Conservation (phyloP, 2,329 filamentous ascomycete genomes). For the Sclerotinia borealis region DNA sequence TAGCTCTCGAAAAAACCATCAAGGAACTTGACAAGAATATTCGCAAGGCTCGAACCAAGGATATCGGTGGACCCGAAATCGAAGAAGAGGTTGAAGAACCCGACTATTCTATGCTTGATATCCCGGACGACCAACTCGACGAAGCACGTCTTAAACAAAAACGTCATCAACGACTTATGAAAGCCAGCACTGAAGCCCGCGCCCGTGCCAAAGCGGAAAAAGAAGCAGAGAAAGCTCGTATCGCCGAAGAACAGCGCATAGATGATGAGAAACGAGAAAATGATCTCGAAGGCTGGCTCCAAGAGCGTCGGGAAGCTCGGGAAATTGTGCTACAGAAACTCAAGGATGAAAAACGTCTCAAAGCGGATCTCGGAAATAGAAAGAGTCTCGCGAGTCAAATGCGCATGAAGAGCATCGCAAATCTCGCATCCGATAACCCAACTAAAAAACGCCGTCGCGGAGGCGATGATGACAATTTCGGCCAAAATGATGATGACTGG, state of each 20-base stretch:
- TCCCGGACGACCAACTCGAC: conserved; percentile 87
- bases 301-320: conserved; percentile 72
- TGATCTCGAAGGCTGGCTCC: conserved; percentile 80
- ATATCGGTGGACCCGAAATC: conserved; percentile 75
- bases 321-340: conserved; percentile 69
- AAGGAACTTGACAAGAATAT: conserved; percentile 88
- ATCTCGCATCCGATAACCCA: conserved; percentile 84
- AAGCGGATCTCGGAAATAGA: conserved; percentile 90
- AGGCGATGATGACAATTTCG: conserved; percentile 92
- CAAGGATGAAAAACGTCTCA: conserved; percentile 87
- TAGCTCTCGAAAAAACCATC: conserved; percentile 74
- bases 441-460: conserved; percentile 78
- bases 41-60: conserved; percentile 84
- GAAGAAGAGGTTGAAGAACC: conserved; percentile 74
- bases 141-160: conserved; percentile 90
- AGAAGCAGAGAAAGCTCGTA: conserved; percentile 79
- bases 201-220: conserved; percentile 95
- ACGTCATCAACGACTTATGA: conserved; percentile 84
- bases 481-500: conserved; percentile 97
- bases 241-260: conserved; percentile 74
- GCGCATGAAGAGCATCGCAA: conserved; percentile 97
- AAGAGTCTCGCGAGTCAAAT: conserved; percentile 95
- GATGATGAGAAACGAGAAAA: conserved; percentile 80
- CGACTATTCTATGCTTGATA: conserved; percentile 80
- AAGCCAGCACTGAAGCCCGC: conserved; percentile 89